Evolutionary conservation across 768 basidiomycete genomes (phyloP).

Genomic region (Ramaria sp.): DNA sequence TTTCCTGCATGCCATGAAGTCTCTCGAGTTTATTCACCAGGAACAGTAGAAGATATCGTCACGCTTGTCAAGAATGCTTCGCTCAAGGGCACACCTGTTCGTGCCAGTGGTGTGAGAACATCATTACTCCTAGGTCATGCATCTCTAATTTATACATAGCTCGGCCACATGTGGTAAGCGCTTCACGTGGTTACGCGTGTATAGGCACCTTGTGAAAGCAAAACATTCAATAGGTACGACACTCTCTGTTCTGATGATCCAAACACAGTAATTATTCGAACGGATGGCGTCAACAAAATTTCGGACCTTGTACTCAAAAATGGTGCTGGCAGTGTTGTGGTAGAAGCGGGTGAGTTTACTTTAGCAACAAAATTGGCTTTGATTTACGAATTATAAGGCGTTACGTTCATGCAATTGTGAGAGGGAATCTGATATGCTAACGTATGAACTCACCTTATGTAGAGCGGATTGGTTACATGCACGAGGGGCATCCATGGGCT

Average conservation of each 20-base stretch:
- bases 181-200: too few relatives aligned
- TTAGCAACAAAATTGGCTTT: neutral
- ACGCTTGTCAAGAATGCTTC: constrained; percentile 6
- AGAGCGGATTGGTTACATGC: constrained; percentile 9
- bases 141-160: neutral
- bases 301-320: constrained; percentile 4
- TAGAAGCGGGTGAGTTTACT: neutral
- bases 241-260: constrained; percentile 11
- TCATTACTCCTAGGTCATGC: neutral
- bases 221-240: constrained; percentile 6
- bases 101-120: constrained; percentile 7
- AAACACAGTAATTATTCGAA: constrained; percentile 8
- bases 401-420: constrained; percentile 10
- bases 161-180: constrained; percentile 2
- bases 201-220: neutral
- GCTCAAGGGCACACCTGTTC: constrained; percentile 5
- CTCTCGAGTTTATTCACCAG: constrained; percentile 3
- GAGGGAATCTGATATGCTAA: neutral
- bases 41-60: constrained; percentile 8
- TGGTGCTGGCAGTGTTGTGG: neutral
- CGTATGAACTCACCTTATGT: neutral
- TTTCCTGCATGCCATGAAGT: constrained; percentile 10
- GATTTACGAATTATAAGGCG: neutral
- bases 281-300: constrained; percentile 8
- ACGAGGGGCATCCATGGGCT: constrained; percentile 10